phyloP scores from a whole-genome alignment of 2,329 filamentous ascomycete genomes.

The Pseudopyrenochaeta lycopersici region DNA sequence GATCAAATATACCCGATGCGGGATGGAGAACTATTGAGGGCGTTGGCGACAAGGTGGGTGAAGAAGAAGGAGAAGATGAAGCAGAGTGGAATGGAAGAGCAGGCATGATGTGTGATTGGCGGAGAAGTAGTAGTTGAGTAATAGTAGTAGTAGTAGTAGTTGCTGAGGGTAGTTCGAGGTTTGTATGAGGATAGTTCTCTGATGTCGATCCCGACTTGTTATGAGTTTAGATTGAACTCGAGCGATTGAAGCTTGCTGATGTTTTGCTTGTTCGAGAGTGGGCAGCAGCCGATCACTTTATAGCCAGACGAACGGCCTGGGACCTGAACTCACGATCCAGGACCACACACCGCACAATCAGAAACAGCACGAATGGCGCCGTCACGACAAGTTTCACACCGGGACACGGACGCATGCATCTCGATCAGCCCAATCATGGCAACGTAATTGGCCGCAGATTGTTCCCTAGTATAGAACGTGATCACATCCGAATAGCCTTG shows the following conservation, averaged over 20 bases:
- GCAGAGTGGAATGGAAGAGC: constrained; percentile 46
- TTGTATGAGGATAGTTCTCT: constrained; percentile 44
- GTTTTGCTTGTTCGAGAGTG: constrained; percentile 34
- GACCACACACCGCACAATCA: constrained; percentile 41
- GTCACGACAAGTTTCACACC: constrained; percentile 37
- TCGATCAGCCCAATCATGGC: constrained; percentile 39
- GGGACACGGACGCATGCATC: constrained; percentile 42
- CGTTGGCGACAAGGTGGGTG: constrained; percentile 41
- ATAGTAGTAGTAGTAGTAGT: neutral
- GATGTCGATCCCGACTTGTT: constrained; percentile 38
- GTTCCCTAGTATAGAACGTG: constrained; percentile 32
- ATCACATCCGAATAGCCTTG: constrained; percentile 35
- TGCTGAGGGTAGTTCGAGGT: constrained; percentile 27
- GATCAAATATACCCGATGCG: constrained; percentile 52
- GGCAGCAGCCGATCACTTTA: constrained; percentile 40
- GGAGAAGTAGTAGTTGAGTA: neutral
- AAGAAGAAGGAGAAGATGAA: constrained; percentile 46
- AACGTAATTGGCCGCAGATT: constrained; percentile 37
- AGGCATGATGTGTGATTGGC: constrained; percentile 44
- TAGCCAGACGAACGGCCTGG: constrained; percentile 27
- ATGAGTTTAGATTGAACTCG: constrained; percentile 26
- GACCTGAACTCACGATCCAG: constrained; percentile 26
- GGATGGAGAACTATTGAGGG: constrained; percentile 52
- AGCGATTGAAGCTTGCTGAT: constrained; percentile 35
- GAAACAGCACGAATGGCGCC: constrained; percentile 38